Base-by-base conservation (phyloP, 371 early-diverging fungal species). In the Mortierella sp. region DNA sequence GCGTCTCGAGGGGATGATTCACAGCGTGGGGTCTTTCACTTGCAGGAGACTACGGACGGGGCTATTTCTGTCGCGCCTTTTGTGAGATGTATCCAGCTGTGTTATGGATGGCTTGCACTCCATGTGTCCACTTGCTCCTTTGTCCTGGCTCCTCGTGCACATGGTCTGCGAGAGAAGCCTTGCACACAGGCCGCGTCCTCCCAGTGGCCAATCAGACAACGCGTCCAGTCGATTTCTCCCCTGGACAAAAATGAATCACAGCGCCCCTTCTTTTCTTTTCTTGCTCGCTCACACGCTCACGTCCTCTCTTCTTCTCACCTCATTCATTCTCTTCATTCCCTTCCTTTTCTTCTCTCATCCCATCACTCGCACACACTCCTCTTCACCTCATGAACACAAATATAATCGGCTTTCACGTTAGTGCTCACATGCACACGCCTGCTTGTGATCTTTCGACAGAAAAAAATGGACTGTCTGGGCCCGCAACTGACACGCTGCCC, bases 321-420 rank as follows among this genome's bases (percentile, higher is more conserved):
- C 69, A 3, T 57, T 9, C 55, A 71, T 28, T 76, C 55, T 21
- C 14, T 64, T 44, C 28, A 11, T 21, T 28, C 51, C 1, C 16
- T 26, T 28, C 14, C 46, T 73, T 11, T 21, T 28, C 31, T 48
- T 44, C n/a, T 50, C 40, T 74, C 69, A 28, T 31, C 31, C 50
- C 69, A 28, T 13, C 69, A 21, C 61, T 11, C 26, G 43, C 16
- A n/a, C 69, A 53, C 40, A 26, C 70, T 46, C 43, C 43, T 11
- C 71, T n/a, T 11, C 21, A 46, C 48, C 10, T 67, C 67, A 84
- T 84, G 85, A 84, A 84, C 72, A 73, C 76, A 37, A 84, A 84
- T 69, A 73, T 73, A 37, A 84, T 84, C 61, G 85, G 85, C 34
- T 84, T 81, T 43, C 85, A 84, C 44, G 85, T 73, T 78, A 72